A percentile compares a stretch with the other conserved stretches of the same genome.
These are phyloP conservation scores for Coffea humblotiana DNA, from an alignment of 305 asterid genomes.

Conservation along the genomic window DNA sequence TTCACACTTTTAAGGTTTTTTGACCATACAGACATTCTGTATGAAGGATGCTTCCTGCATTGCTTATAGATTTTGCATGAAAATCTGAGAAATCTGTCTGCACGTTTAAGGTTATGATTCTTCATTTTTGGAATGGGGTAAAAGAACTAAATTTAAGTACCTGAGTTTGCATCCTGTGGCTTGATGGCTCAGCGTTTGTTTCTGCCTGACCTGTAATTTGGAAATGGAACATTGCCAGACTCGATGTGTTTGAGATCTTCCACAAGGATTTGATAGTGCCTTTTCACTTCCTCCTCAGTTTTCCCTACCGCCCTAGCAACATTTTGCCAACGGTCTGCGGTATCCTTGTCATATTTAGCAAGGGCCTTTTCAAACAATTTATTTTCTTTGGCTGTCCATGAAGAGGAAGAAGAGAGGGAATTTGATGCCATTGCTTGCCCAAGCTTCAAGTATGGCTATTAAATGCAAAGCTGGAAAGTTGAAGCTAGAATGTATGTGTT, in stretches of 20 bases:
- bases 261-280: conserved; percentile 61
- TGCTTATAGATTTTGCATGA: neutral
- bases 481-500: conserved; percentile 10
- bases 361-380: conserved; percentile 69
- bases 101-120: neutral
- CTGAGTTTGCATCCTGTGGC: neutral
- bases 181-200: conserved; percentile 19
- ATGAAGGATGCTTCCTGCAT: neutral
- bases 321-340: conserved; percentile 77
- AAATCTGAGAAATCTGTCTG: neutral
- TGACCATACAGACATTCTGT: neutral
- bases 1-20: neutral
- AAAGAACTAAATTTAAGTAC: neutral
- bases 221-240: conserved; percentile 63
- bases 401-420: conserved; percentile 39
- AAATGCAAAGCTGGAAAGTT: neutral
- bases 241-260: conserved; percentile 76
- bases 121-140: neutral
- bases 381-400: conserved; percentile 66
- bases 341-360: conserved; percentile 61
- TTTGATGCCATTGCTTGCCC: conserved; percentile 47
- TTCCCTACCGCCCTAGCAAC: conserved; percentile 61
- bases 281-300: conserved; percentile 61
- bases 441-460: neutral
- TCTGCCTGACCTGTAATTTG: conserved; percentile 42